Base-by-base conservation (phyloP, 148 eudicot species). In the Vaccinium macrocarpon region DNA sequence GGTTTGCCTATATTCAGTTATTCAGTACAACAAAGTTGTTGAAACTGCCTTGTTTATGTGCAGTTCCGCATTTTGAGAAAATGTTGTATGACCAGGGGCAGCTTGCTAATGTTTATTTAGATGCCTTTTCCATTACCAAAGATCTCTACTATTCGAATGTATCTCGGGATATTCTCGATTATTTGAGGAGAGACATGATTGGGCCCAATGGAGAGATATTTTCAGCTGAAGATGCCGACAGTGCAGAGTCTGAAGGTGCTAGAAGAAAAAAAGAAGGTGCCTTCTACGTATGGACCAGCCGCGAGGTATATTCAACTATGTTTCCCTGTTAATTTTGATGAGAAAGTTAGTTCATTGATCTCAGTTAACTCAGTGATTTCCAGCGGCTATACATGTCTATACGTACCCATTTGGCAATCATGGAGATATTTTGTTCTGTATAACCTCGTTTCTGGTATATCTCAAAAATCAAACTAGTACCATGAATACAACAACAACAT, bases 11-110 rank as follows among this genome's bases (percentile, higher is more conserved):
- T 53, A 51, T 62, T 48, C 84, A 62, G 38, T 68, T 35, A 46
- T 56, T 66, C 32, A 27, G 2, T 42, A 16, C 7, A 0, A 53
- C 8, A 7, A 13, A 76, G 46, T 51, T 53, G 14, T 66, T 68
- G 57, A 25, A 9, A 53, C 19, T 72, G 12, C 62, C 35, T 84
- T 70, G 42, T 78, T 78, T 52, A 21, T 80, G 77, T 89, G 90
- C 97, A 96, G 99, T 96, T 86, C 98, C 99, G 46, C 99, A 96
- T 91, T 96, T 96, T 86, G 99, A 96, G 91, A 96, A 96, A 88
- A 96, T 96, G 99, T 76, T 96, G 90, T 96, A 96, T 50, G 99
- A 96, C 82, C 97, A 96, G 85, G 99, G 99, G 81, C 99, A 96
- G 76, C 87, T 96, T 86, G 95, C 86, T 79, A 93, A 93, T 84